Base-by-base conservation (phyloP, 306 rosid genomes). In the Vigna trinervia region DNA sequence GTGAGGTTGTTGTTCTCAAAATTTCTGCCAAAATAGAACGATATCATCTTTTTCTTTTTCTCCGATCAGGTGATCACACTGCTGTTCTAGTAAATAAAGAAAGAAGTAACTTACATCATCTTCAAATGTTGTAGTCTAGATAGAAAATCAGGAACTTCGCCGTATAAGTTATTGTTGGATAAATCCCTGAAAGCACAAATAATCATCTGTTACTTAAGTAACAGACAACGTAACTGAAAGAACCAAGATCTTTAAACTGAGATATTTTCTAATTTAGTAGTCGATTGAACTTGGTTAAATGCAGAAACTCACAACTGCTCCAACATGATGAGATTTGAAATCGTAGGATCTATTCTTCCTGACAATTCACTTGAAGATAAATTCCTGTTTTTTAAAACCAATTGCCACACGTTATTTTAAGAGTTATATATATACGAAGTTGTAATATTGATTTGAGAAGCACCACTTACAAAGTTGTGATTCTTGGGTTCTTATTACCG, bases 81-180 rank as follows among this genome's bases (percentile, higher is more conserved):
- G 12, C 50, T 50, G 19, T 20, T 39, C 32, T 8, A 17, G 20
- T 23, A 48, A 17, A 6, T 17, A 8, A 71, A 3, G 38, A 8
- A 71, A 3, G 38, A 72, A 39, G 32, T 12, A 72, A 79, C 90
- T 85, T 85, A 82, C 90, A 87, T 47, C 38, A 74, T 56, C 51
- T 52, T 59, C 36, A 84, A 47, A 5, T 52, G 0, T 43, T n/a
- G 62, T 46, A 84, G 23, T 58, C 70, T 36, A 9, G 82, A 46
- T 22, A 83, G 45, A 56, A 82, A 80, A 10, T 52, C 56, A 7
- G 85, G 85, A 9, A 85, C 72, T 30, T 46, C 8, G 15, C 88
- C 87, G 0, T 51, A 47, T 65, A 87, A 82, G 77, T 43, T 48
- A n/a, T 87, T 87, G 80, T 87, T 71, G 43, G 92, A 88, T 65